Conservation (phyloP, 164 flowering plant species). For the Protea cynaroides region DNA sequence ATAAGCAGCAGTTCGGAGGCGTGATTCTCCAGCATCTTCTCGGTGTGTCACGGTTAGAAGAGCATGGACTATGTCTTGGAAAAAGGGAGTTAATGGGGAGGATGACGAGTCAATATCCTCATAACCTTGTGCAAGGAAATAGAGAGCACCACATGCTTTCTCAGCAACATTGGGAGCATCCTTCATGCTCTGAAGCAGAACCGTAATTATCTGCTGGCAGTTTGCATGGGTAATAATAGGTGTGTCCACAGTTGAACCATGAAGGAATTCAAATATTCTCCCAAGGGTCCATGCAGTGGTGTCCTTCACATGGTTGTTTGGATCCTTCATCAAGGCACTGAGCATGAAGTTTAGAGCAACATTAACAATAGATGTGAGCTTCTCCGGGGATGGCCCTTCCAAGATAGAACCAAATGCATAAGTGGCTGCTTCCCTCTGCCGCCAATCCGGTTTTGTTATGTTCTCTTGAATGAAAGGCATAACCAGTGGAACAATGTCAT, state of each 20-base stretch:
- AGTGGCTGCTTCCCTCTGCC: slow-evolving; percentile 64
- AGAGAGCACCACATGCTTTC: slow-evolving; percentile 63
- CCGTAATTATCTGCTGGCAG: slow-evolving; percentile 44
- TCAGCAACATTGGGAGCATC: slow-evolving; percentile 67
- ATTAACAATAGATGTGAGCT: slow-evolving; percentile 44
- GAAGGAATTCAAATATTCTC: slow-evolving; percentile 58
- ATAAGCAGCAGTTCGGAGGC: slow-evolving; percentile 54
- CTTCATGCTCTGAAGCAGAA: slow-evolving; percentile 56
- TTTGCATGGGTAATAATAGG: slow-evolving; percentile 46
- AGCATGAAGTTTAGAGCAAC: slow-evolving; percentile 55
- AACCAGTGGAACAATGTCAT: slow-evolving; percentile 59
- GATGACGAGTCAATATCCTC: slow-evolving; percentile 39
- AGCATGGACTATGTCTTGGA: slow-evolving; percentile 57
- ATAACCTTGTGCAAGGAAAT: slow-evolving; percentile 64
- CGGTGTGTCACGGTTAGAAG: slow-evolving; percentile 47
- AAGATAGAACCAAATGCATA: slow-evolving; percentile 65
- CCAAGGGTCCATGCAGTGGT: slow-evolving; percentile 69
- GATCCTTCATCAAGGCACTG: slow-evolving; percentile 43
- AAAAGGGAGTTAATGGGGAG: slow-evolving; percentile 46
- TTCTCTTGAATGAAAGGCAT: slow-evolving; percentile 61
- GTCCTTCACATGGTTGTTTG: slow-evolving; percentile 61
- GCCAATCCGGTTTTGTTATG: slow-evolving; percentile 60
- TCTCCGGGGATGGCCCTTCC: slow-evolving; percentile 59
- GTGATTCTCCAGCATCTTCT: slow-evolving; percentile 62
- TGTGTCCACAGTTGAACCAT: slow-evolving; percentile 45